A percentile compares a stretch with the other conserved stretches of the same genome.
Evolutionary conservation across 345 rosid species (phyloP).

Genomic region (Barbarea vulgaris): DNA sequence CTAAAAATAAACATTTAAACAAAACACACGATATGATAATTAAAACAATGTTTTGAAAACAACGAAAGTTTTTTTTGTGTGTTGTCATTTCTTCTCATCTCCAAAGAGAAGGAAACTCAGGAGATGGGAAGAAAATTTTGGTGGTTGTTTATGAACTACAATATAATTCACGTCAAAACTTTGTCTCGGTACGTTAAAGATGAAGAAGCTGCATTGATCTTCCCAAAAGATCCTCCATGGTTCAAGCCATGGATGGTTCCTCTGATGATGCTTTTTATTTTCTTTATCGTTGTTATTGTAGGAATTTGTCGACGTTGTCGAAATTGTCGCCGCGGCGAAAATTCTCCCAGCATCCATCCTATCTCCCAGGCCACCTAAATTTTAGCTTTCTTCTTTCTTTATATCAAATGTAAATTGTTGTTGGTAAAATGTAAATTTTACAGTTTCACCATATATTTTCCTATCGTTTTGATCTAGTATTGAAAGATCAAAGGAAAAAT

Average conservation of each 20-base stretch:
- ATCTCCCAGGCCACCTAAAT: conserved; percentile 5
- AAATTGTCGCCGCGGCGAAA: conserved; percentile 37
- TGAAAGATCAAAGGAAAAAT: background rate
- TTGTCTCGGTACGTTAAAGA: conserved; percentile 4
- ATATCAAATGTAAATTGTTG: background rate
- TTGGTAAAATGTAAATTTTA: conserved; percentile 5
- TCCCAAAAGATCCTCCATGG: conserved; percentile 39
- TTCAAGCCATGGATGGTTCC: conserved; percentile 39
- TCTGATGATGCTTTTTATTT: conserved; percentile 11
- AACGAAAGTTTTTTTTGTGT: background rate
- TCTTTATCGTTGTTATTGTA: background rate
- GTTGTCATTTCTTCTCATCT: conserved; percentile 33
- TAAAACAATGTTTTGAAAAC: background rate
- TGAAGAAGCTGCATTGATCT: conserved; percentile 34
- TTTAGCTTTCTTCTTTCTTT: background rate
- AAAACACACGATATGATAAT: conserved; percentile 14
- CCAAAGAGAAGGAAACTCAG: background rate
- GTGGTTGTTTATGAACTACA: conserved; percentile 7
- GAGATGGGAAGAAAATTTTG: conserved; percentile 21
- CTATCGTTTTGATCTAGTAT: background rate
- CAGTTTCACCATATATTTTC: background rate
- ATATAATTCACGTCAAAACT: conserved; percentile 7
- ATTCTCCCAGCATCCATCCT: conserved; percentile 42
- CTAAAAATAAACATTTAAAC: conserved; percentile 25
- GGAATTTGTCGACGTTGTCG: conserved; percentile 20